phyloP scores from a whole-genome alignment of 768 basidiomycete species.

The Xerocomellus intermedius region DNA sequence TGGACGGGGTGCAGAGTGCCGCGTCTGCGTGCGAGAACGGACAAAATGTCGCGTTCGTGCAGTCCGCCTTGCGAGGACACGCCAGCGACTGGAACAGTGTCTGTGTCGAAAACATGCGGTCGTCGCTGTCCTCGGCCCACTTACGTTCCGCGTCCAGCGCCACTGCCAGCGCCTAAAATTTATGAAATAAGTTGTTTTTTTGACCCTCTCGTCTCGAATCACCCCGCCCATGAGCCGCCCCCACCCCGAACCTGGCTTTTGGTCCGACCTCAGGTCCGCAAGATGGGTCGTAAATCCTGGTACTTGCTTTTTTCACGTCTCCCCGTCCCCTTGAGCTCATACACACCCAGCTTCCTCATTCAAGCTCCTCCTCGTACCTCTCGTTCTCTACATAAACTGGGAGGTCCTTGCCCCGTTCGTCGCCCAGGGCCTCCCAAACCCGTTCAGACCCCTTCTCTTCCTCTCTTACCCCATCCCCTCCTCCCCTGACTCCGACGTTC shows the following conservation, averaged over 20 bases:
- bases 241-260: slow-evolving; percentile 24
- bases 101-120: slow-evolving; percentile 56
- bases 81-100: slow-evolving; percentile 55
- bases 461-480: slow-evolving; percentile 62
- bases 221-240: slow-evolving; percentile 12
- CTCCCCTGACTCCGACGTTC: slow-evolving; percentile 52
- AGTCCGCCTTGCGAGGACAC: slow-evolving; percentile 56
- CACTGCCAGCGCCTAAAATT: background rate
- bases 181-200: background rate
- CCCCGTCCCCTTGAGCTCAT: background rate
- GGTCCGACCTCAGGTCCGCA: slow-evolving; percentile 50
- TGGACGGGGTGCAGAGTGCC: slow-evolving; percentile 27
- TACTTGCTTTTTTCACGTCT: slow-evolving; percentile 19
- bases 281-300: slow-evolving; percentile 79
- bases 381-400: slow-evolving; percentile 68
- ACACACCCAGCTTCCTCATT: slow-evolving; percentile 53
- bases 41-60: slow-evolving; percentile 51
- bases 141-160: too few species aligned
- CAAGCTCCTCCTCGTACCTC: slow-evolving; percentile 59
- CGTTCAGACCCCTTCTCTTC: slow-evolving; percentile 69
- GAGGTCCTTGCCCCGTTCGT: slow-evolving; percentile 49
- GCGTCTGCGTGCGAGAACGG: slow-evolving; percentile 62
- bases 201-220: slow-evolving; percentile 10
- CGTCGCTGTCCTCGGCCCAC: too few species aligned
- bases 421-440: slow-evolving; percentile 56